Evolutionary conservation across 345 rosid genomes (phyloP).

Genomic region (Lagerstroemia speciosa): DNA sequence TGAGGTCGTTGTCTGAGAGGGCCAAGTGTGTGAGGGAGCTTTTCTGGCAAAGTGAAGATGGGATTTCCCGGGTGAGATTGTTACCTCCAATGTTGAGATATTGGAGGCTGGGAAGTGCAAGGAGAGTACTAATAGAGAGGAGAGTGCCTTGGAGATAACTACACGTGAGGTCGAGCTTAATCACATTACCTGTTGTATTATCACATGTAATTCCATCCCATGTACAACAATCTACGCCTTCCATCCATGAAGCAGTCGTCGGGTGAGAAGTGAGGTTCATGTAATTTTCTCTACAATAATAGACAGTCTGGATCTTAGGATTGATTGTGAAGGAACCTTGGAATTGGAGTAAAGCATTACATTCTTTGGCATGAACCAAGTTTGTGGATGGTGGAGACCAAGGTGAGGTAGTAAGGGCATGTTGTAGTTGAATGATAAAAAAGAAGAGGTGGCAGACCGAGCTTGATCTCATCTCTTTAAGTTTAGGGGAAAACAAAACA

Average conservation of each 20-base stretch:
- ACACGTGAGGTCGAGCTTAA: constrained; percentile 7
- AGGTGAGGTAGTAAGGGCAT: no score
- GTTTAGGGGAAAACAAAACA: no score
- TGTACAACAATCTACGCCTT: constrained; percentile 7
- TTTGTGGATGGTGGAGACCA: neutral
- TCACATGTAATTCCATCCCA: constrained; percentile 9
- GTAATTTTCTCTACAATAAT: neutral
- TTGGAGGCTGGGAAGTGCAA: neutral
- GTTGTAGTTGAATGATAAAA: no score
- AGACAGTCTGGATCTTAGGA: no score
- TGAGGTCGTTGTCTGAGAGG: neutral
- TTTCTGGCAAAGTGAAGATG: neutral
- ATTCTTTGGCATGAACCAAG: neutral
- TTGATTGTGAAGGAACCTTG: neutral
- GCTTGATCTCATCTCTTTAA: no score
- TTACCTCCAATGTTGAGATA: neutral
- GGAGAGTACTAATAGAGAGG: neutral
- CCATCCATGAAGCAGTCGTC: neutral
- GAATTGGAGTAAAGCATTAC: neutral
- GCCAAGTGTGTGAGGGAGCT: neutral
- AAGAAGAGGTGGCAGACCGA: no score
- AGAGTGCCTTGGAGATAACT: constrained; percentile 2
- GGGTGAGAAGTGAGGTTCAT: rapidly evolving
- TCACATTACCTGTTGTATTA: neutral
- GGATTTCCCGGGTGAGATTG: constrained; percentile 4